A percentile compares a stretch with the other conserved stretches of the same genome.
phyloP scores from a whole-genome alignment of 1,284 basidiomycete species.

The Athelia sp. region DNA sequence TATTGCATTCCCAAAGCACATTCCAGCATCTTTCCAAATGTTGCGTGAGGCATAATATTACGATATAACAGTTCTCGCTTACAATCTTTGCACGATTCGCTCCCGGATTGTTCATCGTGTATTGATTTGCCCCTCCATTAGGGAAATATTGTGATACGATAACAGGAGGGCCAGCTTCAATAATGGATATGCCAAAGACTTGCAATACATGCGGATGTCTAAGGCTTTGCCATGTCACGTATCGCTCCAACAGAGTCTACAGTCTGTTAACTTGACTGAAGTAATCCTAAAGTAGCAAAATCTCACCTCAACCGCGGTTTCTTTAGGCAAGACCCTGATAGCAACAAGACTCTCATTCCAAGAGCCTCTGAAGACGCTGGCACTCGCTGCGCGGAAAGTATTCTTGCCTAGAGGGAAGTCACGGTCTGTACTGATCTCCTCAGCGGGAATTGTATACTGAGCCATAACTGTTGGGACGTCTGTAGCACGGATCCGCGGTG shows the following conservation, averaged over 20 bases:
- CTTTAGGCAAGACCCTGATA: slow-evolving; percentile 16
- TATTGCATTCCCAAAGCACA: slow-evolving; percentile 19
- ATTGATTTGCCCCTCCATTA: slow-evolving; percentile 15
- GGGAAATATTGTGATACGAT: slow-evolving; percentile 14
- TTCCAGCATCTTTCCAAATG: slow-evolving; percentile 14
- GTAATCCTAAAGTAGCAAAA: slow-evolving; percentile 10
- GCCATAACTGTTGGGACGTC: neutral
- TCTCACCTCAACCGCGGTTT: slow-evolving; percentile 12
- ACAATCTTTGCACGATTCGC: slow-evolving; percentile 15
- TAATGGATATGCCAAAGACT: slow-evolving; percentile 15
- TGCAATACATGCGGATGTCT: slow-evolving; percentile 17
- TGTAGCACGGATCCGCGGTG: neutral
- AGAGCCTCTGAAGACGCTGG: slow-evolving; percentile 10
- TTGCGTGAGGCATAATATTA: neutral
- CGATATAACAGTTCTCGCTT: neutral
- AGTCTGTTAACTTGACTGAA: neutral
- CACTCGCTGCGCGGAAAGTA: neutral
- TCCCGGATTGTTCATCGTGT: slow-evolving; percentile 11
- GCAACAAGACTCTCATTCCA: slow-evolving; percentile 17
- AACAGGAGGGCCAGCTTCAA: slow-evolving; percentile 16
- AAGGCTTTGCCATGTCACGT: slow-evolving; percentile 14
- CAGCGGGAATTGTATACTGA: neutral
- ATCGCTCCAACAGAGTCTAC: slow-evolving; percentile 13
- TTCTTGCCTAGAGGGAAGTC: slow-evolving; percentile 5
- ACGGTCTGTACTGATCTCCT: slow-evolving; percentile 2